Conservation (phyloP, 805 yeast species). For the Wickerhamiella azyma region DNA sequence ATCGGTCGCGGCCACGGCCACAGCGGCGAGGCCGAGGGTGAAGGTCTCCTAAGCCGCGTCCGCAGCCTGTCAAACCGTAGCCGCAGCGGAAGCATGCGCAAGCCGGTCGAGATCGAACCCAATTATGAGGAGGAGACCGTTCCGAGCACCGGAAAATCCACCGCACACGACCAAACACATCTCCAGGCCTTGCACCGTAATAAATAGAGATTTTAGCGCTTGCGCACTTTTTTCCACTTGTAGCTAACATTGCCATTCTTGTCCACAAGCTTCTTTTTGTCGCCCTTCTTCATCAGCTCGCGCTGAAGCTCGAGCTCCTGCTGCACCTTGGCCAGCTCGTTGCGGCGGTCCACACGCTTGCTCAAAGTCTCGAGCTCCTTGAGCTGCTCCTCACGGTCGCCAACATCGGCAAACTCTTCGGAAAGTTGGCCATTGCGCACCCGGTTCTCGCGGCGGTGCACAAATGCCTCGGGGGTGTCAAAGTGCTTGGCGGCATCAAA, state of each 20-base stretch:
- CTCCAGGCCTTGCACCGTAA: background rate
- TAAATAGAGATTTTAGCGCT: conserved; percentile 14
- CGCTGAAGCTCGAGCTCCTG: conserved; percentile 62
- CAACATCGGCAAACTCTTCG: conserved; percentile 13
- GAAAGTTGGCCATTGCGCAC: conserved; percentile 45
- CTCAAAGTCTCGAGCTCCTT: conserved; percentile 48
- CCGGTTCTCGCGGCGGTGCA: conserved; percentile 59
- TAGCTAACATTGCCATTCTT: conserved; percentile 54
- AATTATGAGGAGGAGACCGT: no score
- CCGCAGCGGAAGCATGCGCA: background rate
- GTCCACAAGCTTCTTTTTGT: conserved; percentile 59
- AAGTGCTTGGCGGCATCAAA: conserved; percentile 57
- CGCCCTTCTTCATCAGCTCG: conserved; percentile 83
- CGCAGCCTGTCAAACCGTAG: background rate
- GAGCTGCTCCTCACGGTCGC: conserved; percentile 35
- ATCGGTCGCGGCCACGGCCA: background rate
- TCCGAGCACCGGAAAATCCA: no score
- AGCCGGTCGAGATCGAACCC: background rate
- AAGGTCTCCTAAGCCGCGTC: conserved; percentile 5
- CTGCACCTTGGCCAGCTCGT: conserved; percentile 54
- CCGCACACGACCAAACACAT: background rate
- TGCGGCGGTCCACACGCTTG: conserved; percentile 53
- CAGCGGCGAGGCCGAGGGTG: background rate
- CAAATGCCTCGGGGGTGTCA: conserved; percentile 51
- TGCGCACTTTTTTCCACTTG: conserved; percentile 63